phyloP scores from a whole-genome alignment of 164 flowering plant species.

The Tinospora cordifolia region DNA sequence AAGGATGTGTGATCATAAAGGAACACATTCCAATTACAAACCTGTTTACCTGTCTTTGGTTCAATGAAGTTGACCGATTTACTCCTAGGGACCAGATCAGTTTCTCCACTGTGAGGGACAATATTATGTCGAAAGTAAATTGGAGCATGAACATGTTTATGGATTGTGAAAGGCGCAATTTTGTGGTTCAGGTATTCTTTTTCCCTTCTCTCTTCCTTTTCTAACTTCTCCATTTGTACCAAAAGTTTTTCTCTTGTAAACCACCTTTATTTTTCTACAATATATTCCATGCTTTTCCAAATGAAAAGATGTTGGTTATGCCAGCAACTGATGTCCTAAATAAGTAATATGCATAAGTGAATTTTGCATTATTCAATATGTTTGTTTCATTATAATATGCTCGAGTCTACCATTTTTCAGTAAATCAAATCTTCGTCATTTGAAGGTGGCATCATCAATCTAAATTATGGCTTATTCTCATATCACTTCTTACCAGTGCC shows the following conservation, averaged over 20 bases:
- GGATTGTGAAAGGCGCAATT: constrained; percentile 92
- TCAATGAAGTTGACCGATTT: constrained; percentile 96
- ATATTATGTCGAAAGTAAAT: constrained; percentile 49
- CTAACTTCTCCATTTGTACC: neutral
- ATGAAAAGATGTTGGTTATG: neutral
- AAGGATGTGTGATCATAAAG: constrained; percentile 81
- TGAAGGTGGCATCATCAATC: too few species aligned
- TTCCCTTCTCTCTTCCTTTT: neutral
- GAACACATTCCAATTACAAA: constrained; percentile 89
- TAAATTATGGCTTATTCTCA: too few species aligned
- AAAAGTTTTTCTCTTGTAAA: neutral
- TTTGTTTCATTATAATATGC: too few species aligned
- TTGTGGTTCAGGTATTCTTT: constrained; percentile 68
- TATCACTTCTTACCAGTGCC: too few species aligned
- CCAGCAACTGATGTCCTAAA: neutral
- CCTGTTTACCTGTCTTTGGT: constrained; percentile 87
- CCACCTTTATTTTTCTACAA: neutral
- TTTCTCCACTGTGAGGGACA: constrained; percentile 86
- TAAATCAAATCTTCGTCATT: too few species aligned
- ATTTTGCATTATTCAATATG: neutral
- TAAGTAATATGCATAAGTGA: neutral
- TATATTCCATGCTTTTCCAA: neutral
- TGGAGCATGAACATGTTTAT: constrained; percentile 78
- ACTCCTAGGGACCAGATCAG: constrained; percentile 92
- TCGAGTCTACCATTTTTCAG: too few species aligned